phyloP scores from a whole-genome alignment of 495 filamentous ascomycete genomes.

The Trichoderma gamsii region DNA sequence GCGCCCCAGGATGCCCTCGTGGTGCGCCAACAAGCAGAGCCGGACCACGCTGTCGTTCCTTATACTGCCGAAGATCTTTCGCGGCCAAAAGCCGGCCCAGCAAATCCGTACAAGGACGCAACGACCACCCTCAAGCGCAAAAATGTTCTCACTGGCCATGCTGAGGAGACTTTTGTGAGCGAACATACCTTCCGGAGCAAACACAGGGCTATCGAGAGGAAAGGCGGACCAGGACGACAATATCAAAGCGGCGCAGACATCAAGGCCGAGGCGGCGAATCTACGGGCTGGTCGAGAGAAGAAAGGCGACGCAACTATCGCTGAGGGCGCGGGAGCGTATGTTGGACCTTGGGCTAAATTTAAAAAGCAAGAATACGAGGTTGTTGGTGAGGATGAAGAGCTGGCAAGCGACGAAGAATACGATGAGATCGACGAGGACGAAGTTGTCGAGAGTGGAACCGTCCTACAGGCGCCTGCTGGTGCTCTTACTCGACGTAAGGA shows the following conservation, averaged over 20 bases:
- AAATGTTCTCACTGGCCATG: conserved; percentile 84
- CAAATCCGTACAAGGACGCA: conserved; percentile 72
- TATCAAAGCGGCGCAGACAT: conserved; percentile 36
- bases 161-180: conserved; percentile 81
- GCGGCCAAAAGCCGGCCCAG: conserved; percentile 63
- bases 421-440: conserved; percentile 58
- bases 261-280: conserved; percentile 61
- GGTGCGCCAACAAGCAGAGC: conserved; percentile 41
- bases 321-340: conserved; percentile 78
- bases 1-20: conserved; percentile 50
- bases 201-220: conserved; percentile 65
- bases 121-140: conserved; percentile 64
- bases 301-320: conserved; percentile 79
- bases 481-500: conserved; percentile 51
- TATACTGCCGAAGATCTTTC: conserved; percentile 64
- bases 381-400: conserved; percentile 50
- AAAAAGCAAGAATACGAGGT: conserved; percentile 57
- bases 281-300: conserved; percentile 65
- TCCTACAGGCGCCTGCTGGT: conserved; percentile 48
- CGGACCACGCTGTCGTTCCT: conserved; percentile 53
- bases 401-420: conserved; percentile 74
- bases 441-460: conserved; percentile 47
- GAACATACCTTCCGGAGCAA: conserved; percentile 81
- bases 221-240: conserved; percentile 38
- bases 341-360: conserved; percentile 92